A percentile compares a stretch with the other conserved stretches of the same genome.
These are phyloP conservation scores for Globisporangium polare DNA, from an alignment of 352 stramenopile genomes.

Conservation along the genomic window DNA sequence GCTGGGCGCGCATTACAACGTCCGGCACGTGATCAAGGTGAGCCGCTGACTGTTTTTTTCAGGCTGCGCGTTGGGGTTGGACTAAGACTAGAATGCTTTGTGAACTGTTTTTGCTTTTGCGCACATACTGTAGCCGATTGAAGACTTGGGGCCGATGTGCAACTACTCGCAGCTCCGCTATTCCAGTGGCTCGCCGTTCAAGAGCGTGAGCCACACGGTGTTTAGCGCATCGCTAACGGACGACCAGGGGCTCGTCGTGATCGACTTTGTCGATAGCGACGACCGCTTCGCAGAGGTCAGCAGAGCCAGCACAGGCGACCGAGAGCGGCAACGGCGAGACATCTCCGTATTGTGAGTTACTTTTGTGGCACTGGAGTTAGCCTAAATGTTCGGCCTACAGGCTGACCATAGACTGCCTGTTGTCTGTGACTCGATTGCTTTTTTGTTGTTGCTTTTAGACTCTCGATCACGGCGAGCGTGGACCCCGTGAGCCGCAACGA, in stretches of 20 bases:
- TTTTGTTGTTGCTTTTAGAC: neutral
- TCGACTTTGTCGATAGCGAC: conserved; percentile 47
- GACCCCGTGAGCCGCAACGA: conserved; percentile 26
- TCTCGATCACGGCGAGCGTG: neutral
- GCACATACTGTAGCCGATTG: conserved; percentile 19
- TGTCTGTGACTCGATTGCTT: too few relatives aligned
- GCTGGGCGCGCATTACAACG: conserved; percentile 26
- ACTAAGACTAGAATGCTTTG: neutral
- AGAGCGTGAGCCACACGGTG: conserved; percentile 30
- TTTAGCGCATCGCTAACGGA: conserved; percentile 22
- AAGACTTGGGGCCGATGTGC: conserved; percentile 20
- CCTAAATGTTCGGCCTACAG: neutral
- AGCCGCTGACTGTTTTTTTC: neutral
- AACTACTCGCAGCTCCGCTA: conserved; percentile 41
- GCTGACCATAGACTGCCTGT: too few relatives aligned
- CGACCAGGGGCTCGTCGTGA: conserved; percentile 27
- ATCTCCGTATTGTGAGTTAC: neutral
- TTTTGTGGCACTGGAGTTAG: neutral
- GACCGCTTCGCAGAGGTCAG: conserved; percentile 23
- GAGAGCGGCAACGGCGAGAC: neutral
- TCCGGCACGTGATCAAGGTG: conserved; percentile 18
- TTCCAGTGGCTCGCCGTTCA: conserved; percentile 31
- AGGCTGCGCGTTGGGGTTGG: neutral
- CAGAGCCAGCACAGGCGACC: conserved; percentile 1
- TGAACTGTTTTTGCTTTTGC: neutral